Conservation (phyloP, 1,284 basidiomycete species). For the Ganoderma boninense region DNA sequence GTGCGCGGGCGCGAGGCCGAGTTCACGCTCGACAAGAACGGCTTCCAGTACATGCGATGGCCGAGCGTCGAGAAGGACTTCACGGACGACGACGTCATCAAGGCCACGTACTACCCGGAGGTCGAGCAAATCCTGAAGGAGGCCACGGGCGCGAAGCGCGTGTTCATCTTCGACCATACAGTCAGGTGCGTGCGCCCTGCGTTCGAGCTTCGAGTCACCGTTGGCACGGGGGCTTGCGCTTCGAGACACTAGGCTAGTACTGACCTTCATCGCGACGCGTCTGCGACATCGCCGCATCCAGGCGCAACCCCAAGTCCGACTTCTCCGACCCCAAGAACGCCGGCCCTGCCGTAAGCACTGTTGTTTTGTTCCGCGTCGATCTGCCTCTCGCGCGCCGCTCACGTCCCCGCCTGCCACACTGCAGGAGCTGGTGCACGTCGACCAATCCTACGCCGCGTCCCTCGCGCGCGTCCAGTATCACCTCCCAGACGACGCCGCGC, state of each 20-base stretch:
- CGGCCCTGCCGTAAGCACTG: constrained; percentile 45
- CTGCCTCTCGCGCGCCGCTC: too few relatives aligned
- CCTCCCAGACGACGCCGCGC: constrained; percentile 53
- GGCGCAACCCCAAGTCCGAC: constrained; percentile 31
- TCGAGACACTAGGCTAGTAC: constrained; percentile 25
- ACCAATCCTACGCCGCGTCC: constrained; percentile 62
- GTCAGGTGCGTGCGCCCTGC: constrained; percentile 41
- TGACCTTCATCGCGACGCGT: not conserved
- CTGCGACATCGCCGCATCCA: not conserved
- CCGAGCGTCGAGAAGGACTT: constrained; percentile 50
- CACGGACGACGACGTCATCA: constrained; percentile 49
- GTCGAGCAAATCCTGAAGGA: constrained; percentile 53
- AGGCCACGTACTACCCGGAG: constrained; percentile 50
- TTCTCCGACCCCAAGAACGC: constrained; percentile 25
- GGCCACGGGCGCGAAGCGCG: constrained; percentile 48
- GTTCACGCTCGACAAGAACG: constrained; percentile 49
- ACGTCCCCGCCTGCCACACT: too few relatives aligned
- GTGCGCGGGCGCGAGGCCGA: constrained; percentile 45
- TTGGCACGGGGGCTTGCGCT: too few relatives aligned
- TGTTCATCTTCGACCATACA: constrained; percentile 57
- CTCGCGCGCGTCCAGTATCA: constrained; percentile 62
- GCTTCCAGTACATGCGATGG: constrained; percentile 49
- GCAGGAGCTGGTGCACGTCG: constrained; percentile 57
- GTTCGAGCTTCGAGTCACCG: too few relatives aligned
- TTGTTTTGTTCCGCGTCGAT: too few relatives aligned